Evolutionary conservation across 2,329 filamentous ascomycete species (phyloP).

Genomic region (Trichoderma sp.): DNA sequence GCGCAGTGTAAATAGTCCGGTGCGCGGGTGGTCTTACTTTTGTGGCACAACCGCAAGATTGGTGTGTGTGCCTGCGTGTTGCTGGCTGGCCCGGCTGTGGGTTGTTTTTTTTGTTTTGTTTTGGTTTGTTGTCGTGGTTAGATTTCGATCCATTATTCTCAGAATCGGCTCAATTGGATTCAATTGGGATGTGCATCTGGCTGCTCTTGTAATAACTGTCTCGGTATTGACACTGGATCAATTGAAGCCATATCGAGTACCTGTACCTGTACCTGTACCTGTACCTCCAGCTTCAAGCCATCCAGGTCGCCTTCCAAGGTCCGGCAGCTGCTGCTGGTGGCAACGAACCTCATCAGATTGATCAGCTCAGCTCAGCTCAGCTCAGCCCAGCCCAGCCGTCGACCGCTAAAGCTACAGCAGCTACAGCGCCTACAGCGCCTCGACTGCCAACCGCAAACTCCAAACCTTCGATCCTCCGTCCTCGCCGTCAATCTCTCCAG

Average conservation of each 20-base stretch:
- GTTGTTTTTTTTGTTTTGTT: background rate
- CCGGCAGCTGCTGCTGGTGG: slow-evolving; percentile 1
- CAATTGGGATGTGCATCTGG: background rate
- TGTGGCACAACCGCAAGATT: background rate
- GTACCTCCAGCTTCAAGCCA: background rate
- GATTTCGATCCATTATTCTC: background rate
- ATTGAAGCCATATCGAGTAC: background rate
- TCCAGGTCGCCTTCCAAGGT: background rate
- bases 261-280: background rate
- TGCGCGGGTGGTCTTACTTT: background rate
- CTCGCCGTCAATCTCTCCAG: slow-evolving; percentile 21
- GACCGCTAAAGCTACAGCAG: background rate
- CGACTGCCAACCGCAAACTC: background rate
- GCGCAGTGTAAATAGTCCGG: background rate
- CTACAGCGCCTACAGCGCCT: background rate
- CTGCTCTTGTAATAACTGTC: background rate
- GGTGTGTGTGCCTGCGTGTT: background rate
- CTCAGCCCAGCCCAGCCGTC: background rate
- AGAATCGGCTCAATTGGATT: background rate
- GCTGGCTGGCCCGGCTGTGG: background rate
- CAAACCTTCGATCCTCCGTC: slow-evolving; percentile 19
- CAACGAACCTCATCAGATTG: background rate
- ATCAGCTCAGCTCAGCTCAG: slow-evolving; percentile 9
- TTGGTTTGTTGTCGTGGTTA: background rate
- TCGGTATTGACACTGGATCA: background rate